Percentiles rank a stretch among this genome's conserved stretches.
phyloP scores from a whole-genome alignment of 495 filamentous ascomycete genomes.

The Thermochaetoides thermophila region DNA sequence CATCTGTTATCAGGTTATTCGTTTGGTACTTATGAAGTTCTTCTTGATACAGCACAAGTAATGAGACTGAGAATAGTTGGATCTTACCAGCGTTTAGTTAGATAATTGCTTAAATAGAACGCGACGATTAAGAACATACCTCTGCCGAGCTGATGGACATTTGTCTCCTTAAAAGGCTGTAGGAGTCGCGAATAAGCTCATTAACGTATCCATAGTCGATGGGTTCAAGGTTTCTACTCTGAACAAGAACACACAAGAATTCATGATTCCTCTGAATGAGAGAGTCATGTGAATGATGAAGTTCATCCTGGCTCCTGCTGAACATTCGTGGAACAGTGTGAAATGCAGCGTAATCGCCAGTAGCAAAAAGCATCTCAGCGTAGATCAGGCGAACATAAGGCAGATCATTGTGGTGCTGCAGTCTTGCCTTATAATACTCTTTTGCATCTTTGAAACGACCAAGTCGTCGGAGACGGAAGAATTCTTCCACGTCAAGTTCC shows the following conservation, averaged over 20 bases:
- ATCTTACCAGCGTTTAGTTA: slow-evolving; percentile 3
- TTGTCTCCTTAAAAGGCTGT: too few species aligned
- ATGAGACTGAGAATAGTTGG: slow-evolving; percentile 3
- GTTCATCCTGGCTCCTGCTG: too few species aligned
- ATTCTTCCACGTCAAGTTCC: slow-evolving; percentile 8
- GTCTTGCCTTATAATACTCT: slow-evolving; percentile 3
- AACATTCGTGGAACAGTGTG: too few species aligned
- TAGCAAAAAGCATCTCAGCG: slow-evolving; percentile 9
- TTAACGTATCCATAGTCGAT: background rate
- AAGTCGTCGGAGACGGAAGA: slow-evolving; percentile 12
- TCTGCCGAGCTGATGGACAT: slow-evolving; percentile 9
- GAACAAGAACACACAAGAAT: too few species aligned
- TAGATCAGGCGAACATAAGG: slow-evolving; percentile 11
- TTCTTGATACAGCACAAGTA: slow-evolving; percentile 2
- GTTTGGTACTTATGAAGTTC: too few species aligned
- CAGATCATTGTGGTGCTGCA: slow-evolving; percentile 1
- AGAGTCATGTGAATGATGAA: too few species aligned
- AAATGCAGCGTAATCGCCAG: slow-evolving; percentile 11
- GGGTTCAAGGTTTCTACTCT: slow-evolving; percentile 3
- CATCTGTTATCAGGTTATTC: too few species aligned
- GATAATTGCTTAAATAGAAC: background rate
- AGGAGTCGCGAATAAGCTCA: background rate
- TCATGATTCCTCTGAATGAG: too few species aligned
- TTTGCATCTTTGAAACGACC: slow-evolving; percentile 12
- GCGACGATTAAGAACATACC: slow-evolving; percentile 3